These are phyloP conservation scores for Pterulicium gracile DNA, from an alignment of 1,284 basidiomycete genomes.

Conservation along the genomic window DNA sequence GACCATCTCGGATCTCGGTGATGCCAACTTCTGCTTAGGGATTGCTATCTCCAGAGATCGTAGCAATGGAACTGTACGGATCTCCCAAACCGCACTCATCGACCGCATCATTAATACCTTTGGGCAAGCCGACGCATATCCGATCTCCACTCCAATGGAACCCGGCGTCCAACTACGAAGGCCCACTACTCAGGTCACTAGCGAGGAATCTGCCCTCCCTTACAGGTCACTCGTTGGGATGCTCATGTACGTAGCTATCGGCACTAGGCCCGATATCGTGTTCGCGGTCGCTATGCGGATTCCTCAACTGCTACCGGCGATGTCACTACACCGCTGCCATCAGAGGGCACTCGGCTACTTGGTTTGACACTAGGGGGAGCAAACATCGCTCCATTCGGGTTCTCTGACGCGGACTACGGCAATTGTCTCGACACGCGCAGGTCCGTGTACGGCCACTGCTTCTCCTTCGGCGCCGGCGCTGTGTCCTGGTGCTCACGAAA, in stretches of 20 bases:
- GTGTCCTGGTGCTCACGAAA: constrained; percentile 28
- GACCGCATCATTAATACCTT: constrained; percentile 24
- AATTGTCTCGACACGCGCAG: constrained; percentile 16
- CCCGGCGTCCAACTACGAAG: constrained; percentile 9
- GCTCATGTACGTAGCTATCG: constrained; percentile 28
- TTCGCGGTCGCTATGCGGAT: constrained; percentile 27
- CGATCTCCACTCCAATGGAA: constrained; percentile 21
- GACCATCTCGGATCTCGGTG: too few species aligned
- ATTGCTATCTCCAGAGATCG: too few species aligned
- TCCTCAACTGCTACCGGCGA: constrained; percentile 17
- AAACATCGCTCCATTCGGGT: constrained; percentile 20
- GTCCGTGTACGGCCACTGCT: constrained; percentile 27
- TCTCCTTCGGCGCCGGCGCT: constrained; percentile 17
- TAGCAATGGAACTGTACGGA: too few species aligned
- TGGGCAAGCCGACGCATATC: constrained; percentile 18
- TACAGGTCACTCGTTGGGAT: constrained; percentile 24
- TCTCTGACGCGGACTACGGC: constrained; percentile 30
- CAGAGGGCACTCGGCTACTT: constrained; percentile 22
- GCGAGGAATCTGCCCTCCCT: constrained; percentile 11
- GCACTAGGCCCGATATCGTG: constrained; percentile 28
- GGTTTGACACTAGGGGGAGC: constrained; percentile 20
- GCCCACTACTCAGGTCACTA: constrained; percentile 3
- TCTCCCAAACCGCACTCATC: too few species aligned
- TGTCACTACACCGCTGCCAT: constrained; percentile 28
- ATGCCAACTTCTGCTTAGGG: too few species aligned